Percentiles rank a stretch among this genome's conserved stretches.
These are phyloP conservation scores for Fusarium citri DNA, from an alignment of 2,329 filamentous ascomycete species.

Conservation along the genomic window DNA sequence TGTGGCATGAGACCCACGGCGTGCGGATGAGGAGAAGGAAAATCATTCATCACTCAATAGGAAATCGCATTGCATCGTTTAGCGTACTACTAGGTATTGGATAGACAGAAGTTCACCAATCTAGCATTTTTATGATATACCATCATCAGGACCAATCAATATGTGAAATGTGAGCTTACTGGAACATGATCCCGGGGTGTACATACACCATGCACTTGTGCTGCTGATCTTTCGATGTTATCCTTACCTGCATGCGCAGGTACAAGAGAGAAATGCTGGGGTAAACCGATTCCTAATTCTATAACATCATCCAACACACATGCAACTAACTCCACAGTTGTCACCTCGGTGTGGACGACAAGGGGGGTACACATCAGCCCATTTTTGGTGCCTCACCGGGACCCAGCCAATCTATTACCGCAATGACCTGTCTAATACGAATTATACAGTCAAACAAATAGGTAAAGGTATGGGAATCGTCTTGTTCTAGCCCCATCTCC, in stretches of 20 bases:
- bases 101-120: slow-evolving; percentile 36
- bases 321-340: slow-evolving; percentile 22
- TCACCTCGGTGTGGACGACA: slow-evolving; percentile 16
- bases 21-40: slow-evolving; percentile 10
- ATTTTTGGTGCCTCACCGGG: slow-evolving; percentile 33
- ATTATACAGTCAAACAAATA: slow-evolving; percentile 46
- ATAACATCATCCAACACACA: slow-evolving; percentile 13
- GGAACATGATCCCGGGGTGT: not conserved
- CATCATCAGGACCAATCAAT: not conserved
- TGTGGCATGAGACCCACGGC: slow-evolving; percentile 9
- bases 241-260: slow-evolving; percentile 27
- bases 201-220: not conserved
- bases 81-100: slow-evolving; percentile 31
- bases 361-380: slow-evolving; percentile 14
- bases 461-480: slow-evolving; percentile 35
- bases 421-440: slow-evolving; percentile 47
- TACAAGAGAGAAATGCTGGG: slow-evolving; percentile 25
- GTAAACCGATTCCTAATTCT: slow-evolving; percentile 14
- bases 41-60: slow-evolving; percentile 2
- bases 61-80: slow-evolving; percentile 30
- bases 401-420: slow-evolving; percentile 42
- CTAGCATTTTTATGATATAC: slow-evolving; percentile 27
- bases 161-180: not conserved
- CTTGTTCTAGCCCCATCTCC: slow-evolving; percentile 11
- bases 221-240: slow-evolving; percentile 18